Conservation (phyloP, 2,329 filamentous ascomycete species). For the Aspergillus sp. region DNA sequence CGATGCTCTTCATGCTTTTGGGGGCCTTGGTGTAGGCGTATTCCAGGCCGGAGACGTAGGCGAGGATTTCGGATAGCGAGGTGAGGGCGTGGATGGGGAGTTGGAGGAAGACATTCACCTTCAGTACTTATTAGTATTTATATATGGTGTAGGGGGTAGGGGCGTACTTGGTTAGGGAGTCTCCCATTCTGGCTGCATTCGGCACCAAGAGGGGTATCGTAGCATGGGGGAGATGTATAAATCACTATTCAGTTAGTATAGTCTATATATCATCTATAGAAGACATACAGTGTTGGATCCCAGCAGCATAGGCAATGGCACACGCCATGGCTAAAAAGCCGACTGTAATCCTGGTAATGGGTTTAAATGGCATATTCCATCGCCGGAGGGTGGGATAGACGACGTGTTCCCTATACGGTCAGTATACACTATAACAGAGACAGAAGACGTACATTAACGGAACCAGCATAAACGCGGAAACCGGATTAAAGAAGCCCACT, state of each 20-base stretch:
- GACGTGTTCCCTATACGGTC: conserved; percentile 51
- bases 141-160: no score
- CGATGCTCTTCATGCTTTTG: conserved; percentile 11
- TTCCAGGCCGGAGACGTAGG: conserved; percentile 3
- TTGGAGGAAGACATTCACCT: background rate
- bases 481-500: no score
- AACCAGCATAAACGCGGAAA: no score
- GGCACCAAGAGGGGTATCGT: background rate
- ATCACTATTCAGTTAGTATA: conserved; percentile 22
- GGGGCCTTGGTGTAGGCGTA: conserved; percentile 7
- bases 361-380: conserved; percentile 58
- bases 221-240: conserved; percentile 26
- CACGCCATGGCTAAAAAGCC: conserved; percentile 60
- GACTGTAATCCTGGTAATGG: conserved; percentile 64
- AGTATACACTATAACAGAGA: conserved; percentile 49
- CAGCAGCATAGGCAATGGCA: conserved; percentile 51
- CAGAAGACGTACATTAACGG: no score
- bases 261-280: no score
- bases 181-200: background rate
- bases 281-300: conserved; percentile 38
- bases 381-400: conserved; percentile 62
- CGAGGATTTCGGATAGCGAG: background rate
- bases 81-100: conserved; percentile 1
- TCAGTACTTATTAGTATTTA: no score
- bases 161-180: background rate